Evolutionary conservation across 345 rosid species (phyloP), one percentile per base, ranked within the genome.

Genomic region (Aethionema arabicum): DNA sequence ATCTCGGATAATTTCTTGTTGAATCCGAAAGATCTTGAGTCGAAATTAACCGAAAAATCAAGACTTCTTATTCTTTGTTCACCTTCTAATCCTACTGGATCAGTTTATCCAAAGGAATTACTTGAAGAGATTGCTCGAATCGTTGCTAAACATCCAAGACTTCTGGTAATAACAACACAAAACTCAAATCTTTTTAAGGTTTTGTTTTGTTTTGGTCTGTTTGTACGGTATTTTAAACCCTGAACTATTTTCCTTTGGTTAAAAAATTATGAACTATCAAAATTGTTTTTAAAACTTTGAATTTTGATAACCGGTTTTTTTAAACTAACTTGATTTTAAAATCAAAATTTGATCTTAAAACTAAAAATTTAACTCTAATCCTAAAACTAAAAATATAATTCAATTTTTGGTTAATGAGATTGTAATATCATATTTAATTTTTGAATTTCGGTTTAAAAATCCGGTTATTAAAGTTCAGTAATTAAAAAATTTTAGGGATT

Each of bases 1-100:
- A 88, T 95, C 57, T 84, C 91, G n/a, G 80, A 86, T 16, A 75
- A 95, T 37, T 95, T 95, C 74, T 79, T 95, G 15, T 69, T 95
- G 87, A 83, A 95, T 76, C 95, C 99, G 65, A 79, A 82, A 75
- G 71, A 72, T 64, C 89, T 95, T 4, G 86, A 86, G 81, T 79
- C 89, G 36, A 79, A 73, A 38, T 56, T 95, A 53, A 90, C 77
- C 13, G 97, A 77, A 48, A 95, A 84, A 74, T 90, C 99, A 33
- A 95, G 99, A 66, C 68, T 95, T 72, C 56, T 95, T 46, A 79
- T 95, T 66, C 86, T 95, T 40, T 95, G 97, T 63, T 90, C 97
- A 64, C 99, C 97, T 49, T 90, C 97, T 5, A 90, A 95, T 68
- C 99, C 99, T 52, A 93, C 99, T 36, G 97, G 99, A 55, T 87